These are phyloP conservation scores for Funneliformis geosporum DNA, from an alignment of 192 early-diverging fungal species.

Conservation along the genomic window DNA sequence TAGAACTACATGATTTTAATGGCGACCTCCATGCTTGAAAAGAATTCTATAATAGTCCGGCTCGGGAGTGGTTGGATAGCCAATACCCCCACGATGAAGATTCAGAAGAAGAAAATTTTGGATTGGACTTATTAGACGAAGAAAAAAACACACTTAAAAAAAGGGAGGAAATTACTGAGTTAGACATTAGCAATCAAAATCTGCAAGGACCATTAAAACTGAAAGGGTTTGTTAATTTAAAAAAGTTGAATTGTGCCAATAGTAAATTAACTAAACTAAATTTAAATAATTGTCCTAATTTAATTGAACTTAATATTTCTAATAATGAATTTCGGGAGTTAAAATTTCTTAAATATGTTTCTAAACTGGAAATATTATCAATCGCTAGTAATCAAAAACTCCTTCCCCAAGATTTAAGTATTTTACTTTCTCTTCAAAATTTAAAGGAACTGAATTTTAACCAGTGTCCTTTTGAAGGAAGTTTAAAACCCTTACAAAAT, in stretches of 20 bases:
- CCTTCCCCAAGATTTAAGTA: too few species aligned
- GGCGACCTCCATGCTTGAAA: not conserved
- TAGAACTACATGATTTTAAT: not conserved
- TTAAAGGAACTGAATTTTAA: not conserved
- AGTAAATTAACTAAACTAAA: not conserved
- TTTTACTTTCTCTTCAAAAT: too few species aligned
- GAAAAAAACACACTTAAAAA: not conserved
- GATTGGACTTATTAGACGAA: too few species aligned
- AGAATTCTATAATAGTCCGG: constrained; percentile 3
- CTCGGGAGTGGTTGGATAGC: not conserved
- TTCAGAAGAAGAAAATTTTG: not conserved
- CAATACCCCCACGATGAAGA: not conserved
- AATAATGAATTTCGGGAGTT: not conserved
- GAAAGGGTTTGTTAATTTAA: not conserved
- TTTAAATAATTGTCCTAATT: not conserved
- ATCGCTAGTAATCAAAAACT: too few species aligned
- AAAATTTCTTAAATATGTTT: not conserved
- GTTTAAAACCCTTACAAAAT: constrained; percentile 13
- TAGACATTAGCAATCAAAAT: not conserved
- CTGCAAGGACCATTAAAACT: not conserved
- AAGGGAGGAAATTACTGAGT: not conserved
- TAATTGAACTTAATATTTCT: not conserved
- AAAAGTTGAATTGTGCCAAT: not conserved
- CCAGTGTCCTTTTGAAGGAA: not conserved
- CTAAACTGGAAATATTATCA: not conserved